A percentile compares a stretch with the other conserved stretches of the same genome.
Evolutionary conservation across 768 basidiomycete species (phyloP).

Genomic region (Paxillus involutus): DNA sequence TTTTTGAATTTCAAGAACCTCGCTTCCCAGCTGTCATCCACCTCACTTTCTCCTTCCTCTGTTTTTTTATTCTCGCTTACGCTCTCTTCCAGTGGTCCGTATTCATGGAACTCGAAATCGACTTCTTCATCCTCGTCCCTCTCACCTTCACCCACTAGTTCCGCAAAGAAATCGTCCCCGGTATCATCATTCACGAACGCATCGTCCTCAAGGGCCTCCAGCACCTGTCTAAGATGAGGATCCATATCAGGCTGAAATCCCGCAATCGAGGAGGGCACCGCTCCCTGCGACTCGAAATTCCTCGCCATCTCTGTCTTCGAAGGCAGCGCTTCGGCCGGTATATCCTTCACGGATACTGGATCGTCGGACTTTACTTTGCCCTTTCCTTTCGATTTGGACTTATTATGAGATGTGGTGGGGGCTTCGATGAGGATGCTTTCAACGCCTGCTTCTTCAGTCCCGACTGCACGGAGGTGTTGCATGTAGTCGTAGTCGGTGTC

Average conservation of each 20-base stretch:
- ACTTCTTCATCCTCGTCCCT: constrained; percentile 57
- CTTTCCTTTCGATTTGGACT: constrained; percentile 26
- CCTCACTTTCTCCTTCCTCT: constrained; percentile 35
- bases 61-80: constrained; percentile 14
- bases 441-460: constrained; percentile 74
- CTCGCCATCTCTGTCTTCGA: constrained; percentile 73
- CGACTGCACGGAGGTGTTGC: constrained; percentile 87
- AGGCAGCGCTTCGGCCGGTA: constrained; percentile 72
- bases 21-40: constrained; percentile 65
- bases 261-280: constrained; percentile 76
- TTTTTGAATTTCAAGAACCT: constrained; percentile 80
- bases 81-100: constrained; percentile 23
- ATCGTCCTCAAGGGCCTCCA: constrained; percentile 95
- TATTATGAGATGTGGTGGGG: constrained; percentile 43
- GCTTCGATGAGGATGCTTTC: constrained; percentile 83
- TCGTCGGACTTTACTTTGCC: constrained; percentile 40
- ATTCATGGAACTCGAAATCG: constrained; percentile 68
- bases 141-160: constrained; percentile 73
- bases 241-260: constrained; percentile 97
- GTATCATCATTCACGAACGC: constrained; percentile 83
- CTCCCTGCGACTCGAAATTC: constrained; percentile 74
- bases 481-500: constrained; percentile 98
- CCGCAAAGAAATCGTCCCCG: constrained; percentile 74
- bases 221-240: constrained; percentile 85
- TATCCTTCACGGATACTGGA: constrained; percentile 46